These are phyloP conservation scores for Ceratobasidium sp. DNA, from an alignment of 1,284 basidiomycete genomes.

Conservation along the genomic window DNA sequence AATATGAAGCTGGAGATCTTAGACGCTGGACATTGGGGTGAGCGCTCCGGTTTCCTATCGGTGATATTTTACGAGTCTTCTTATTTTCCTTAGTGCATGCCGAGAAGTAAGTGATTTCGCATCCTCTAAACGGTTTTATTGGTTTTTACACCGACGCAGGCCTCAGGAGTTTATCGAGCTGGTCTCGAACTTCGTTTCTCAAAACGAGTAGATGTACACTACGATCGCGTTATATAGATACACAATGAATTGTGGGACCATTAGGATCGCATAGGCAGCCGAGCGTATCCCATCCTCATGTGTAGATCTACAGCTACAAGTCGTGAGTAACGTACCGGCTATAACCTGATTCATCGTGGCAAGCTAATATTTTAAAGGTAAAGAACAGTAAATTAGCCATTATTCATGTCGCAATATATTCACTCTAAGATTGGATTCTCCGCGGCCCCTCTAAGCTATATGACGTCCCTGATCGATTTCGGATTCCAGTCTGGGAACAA, in stretches of 20 bases:
- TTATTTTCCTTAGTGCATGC: conserved; percentile 10
- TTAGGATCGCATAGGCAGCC: too few relatives aligned
- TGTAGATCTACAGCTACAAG: too few relatives aligned
- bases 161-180: conserved; percentile 41
- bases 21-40: conserved; percentile 80
- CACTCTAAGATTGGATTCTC: too few relatives aligned
- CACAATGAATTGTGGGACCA: too few relatives aligned
- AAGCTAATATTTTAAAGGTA: too few relatives aligned
- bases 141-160: not conserved
- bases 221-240: not conserved
- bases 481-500: conserved; percentile 39
- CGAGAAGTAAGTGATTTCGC: conserved; percentile 28
- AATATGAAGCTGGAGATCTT: conserved; percentile 68
- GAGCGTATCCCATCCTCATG: too few relatives aligned
- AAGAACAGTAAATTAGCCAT: too few relatives aligned
- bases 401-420: too few relatives aligned
- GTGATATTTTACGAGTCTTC: not conserved
- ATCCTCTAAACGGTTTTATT: not conserved
- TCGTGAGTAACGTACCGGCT: too few relatives aligned
- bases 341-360: too few relatives aligned
- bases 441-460: too few relatives aligned
- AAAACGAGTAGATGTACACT: not conserved
- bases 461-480: conserved; percentile 23
- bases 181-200: conserved; percentile 37
- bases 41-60: conserved; percentile 45